Evolutionary conservation across 306 rosid genomes (phyloP), one percentile per base, ranked within the genome.

Genomic region (Gleditsia sinensis): DNA sequence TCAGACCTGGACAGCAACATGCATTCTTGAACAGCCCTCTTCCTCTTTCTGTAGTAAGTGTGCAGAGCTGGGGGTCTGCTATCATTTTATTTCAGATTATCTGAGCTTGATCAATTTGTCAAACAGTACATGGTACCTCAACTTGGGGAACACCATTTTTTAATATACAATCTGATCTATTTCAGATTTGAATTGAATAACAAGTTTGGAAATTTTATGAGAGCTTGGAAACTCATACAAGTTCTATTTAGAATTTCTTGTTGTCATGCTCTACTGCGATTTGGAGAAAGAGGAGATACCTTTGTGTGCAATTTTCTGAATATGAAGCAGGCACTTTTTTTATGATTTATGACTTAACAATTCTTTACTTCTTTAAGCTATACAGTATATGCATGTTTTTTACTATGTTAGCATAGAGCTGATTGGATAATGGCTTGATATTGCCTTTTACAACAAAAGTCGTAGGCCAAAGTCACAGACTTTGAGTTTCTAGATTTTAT

Each of bases 101-200:
- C 2, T 2, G 14, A 55, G 36, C 34, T 67, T 67, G 57, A 72
- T 72, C 21, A 42, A 21, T 54, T n/a, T 61, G 72, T 56, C 54
- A 56, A 45, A 2, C 37, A 49, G 21, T 42, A 45, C 54, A 7
- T 73, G 34, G n/a, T 51, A 11, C 65, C 71, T 59, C 72, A 82
- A 69, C 53, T 16, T 80, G 5, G 23, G 23, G 43, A 36, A 24
- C 50, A 67, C 40, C 64, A 14, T 48, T 25, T 46, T 5, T 46
- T 46, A n/a, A 46, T 46, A n/a, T 21, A 9, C 59, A 21, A 8
- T 32, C 16, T 3, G 16, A 7, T 53, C 32, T 53, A 23, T 10
- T 53, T 21, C n/a, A 53, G 59, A 23, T 53, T 53, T 20, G 30
- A 24, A 24, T 53, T 24, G 32, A 19, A 50, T 19, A 3, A 23